These are phyloP conservation scores for Solanum dulcamara DNA, from an alignment of 257 asterid species.

Conservation along the genomic window DNA sequence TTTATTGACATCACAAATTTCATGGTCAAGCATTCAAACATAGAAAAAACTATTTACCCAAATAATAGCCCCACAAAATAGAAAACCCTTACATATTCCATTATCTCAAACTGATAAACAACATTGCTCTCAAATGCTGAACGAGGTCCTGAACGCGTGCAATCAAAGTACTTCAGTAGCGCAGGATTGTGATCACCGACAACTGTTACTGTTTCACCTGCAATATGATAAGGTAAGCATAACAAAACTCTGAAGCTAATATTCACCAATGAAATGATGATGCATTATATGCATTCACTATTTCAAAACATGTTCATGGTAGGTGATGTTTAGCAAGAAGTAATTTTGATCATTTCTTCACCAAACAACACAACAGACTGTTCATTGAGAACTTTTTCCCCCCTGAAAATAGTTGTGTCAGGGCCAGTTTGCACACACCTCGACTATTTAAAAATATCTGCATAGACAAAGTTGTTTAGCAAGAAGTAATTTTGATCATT, in stretches of 20 bases:
- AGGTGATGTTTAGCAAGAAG: not conserved
- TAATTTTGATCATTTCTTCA: not conserved
- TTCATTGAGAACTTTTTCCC: not conserved
- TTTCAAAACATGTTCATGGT: not conserved
- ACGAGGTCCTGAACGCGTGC: conserved; percentile 99
- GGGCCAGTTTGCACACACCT: not conserved
- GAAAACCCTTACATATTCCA: conserved; percentile 84
- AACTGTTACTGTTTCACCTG: conserved; percentile 92
- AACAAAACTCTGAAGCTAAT: not conserved
- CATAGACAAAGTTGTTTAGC: not conserved
- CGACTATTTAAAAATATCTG: not conserved
- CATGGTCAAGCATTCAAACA: not conserved
- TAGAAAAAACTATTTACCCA: not conserved
- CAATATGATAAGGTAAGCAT: conserved; percentile 9
- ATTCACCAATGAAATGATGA: not conserved
- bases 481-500: not conserved
- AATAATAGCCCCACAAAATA: not conserved
- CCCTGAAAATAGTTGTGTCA: not conserved
- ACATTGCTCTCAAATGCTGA: conserved; percentile 94
- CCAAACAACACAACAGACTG: not conserved
- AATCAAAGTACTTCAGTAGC: conserved; percentile 73
- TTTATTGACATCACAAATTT: not conserved
- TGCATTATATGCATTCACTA: not conserved
- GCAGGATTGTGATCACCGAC: conserved; percentile 94
- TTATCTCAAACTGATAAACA: conserved; percentile 91